Evolutionary conservation across 257 asterid species (phyloP).

Genomic region (Jaltomata sinuosa): DNA sequence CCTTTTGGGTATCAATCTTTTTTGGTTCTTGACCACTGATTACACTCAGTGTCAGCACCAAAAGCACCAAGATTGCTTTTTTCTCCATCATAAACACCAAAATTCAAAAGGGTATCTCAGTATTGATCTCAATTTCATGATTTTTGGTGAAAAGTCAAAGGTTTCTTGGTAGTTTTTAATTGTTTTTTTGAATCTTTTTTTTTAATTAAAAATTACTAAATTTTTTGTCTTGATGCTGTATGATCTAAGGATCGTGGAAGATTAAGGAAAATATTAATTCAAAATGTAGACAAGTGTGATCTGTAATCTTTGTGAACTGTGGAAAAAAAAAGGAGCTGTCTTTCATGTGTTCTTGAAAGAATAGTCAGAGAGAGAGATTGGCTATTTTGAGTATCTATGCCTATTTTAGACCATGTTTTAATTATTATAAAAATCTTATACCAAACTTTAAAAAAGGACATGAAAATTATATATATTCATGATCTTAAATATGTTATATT

Average conservation of each 20-base stretch:
- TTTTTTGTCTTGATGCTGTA: background rate
- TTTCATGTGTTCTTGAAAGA: background rate
- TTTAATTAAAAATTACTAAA: background rate
- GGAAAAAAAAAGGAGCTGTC: background rate
- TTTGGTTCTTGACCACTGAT: constrained; percentile 17
- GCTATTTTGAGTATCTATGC: background rate
- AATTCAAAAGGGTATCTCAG: constrained; percentile 14
- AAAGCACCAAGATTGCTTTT: constrained; percentile 10
- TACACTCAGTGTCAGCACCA: constrained; percentile 20
- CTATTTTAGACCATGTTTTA: background rate
- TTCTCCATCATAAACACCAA: constrained; percentile 18
- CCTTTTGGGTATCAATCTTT: constrained; percentile 21
- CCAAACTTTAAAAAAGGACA: background rate
- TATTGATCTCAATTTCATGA: constrained; percentile 5
- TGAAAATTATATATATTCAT: background rate
- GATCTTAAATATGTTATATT: too few relatives aligned
- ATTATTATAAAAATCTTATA: background rate
- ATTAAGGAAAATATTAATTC: background rate
- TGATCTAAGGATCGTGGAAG: background rate
- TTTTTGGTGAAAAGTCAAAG: background rate
- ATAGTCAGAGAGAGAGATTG: background rate
- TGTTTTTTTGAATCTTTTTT: background rate
- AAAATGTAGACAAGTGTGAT: background rate
- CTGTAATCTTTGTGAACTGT: background rate
- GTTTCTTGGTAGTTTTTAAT: background rate